phyloP scores from a whole-genome alignment of 2,329 filamentous ascomycete genomes.

The Fusarium multiceps region DNA sequence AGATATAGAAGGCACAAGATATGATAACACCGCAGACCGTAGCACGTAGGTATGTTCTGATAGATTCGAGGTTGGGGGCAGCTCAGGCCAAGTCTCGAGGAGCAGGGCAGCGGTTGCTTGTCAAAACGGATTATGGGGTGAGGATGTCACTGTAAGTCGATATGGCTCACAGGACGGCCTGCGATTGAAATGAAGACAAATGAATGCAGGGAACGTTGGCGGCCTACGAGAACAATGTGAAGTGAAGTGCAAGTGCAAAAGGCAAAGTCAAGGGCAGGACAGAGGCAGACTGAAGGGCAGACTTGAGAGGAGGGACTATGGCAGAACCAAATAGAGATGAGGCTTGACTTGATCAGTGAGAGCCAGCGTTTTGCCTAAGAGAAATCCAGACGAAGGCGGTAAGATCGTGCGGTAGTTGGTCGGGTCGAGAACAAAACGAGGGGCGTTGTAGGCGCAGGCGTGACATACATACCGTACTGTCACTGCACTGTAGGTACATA shows the following conservation, averaged over 20 bases:
- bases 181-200: slow-evolving; percentile 28
- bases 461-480: slow-evolving; percentile 41
- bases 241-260: not conserved
- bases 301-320: slow-evolving; percentile 28
- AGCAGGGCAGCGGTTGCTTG: slow-evolving; percentile 5
- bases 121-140: slow-evolving; percentile 4
- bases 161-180: slow-evolving; percentile 29
- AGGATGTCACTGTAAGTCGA: slow-evolving; percentile 28
- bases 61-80: slow-evolving; percentile 5
- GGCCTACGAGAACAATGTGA: slow-evolving; percentile 10
- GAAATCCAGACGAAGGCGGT: slow-evolving; percentile 36
- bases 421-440: slow-evolving; percentile 33
- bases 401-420: slow-evolving; percentile 37
- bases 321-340: slow-evolving; percentile 43
- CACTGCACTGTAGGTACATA: slow-evolving; percentile 6
- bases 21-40: slow-evolving; percentile 24
- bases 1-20: slow-evolving; percentile 19
- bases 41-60: slow-evolving; percentile 28
- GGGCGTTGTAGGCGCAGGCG: slow-evolving; percentile 36
- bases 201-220: slow-evolving; percentile 17
- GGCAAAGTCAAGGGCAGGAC: slow-evolving; percentile 5
- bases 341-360: slow-evolving; percentile 40
- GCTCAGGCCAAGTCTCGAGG: not conserved
- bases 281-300: slow-evolving; percentile 40
- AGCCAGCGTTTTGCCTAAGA: slow-evolving; percentile 33